Evolutionary conservation across 257 asterid species (phyloP), one percentile per base, ranked within the genome.

Genomic region (Lantana camara): DNA sequence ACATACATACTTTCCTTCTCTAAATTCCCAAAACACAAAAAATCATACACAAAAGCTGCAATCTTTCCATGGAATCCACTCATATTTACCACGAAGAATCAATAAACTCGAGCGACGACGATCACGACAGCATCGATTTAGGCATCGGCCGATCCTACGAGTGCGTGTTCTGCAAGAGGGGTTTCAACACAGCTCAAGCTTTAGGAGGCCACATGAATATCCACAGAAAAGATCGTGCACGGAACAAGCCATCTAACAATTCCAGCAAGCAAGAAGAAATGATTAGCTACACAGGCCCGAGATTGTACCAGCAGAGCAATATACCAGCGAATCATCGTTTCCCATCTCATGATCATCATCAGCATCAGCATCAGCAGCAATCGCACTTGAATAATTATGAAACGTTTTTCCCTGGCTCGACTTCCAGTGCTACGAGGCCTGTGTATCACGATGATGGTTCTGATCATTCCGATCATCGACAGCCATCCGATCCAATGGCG

Each of bases 161-260:
- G 78, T 87, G 97, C 60, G 90, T 85, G 4, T 87, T 79, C 55
- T 90, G 96, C 82, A 81, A 83, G 75, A 68, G 96, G 74, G 97
- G 97, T 0, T 90, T 90, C 91, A 82, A 79, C 38, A 85, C 91
- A 0, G 97, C 97, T 0, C 97, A 90, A 67, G 97, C 97, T 27
- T 77, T 90, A 73, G 97, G 96, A 0, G 96, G 95, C 0, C 96
- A 89, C 75, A 89, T 89, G 96, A 89, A 89, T 32, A 89, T 89
- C 63, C 96, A 89, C 37, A 68, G 96, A 11, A 89, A 89, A 19
- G 85, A 89, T 17, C 79, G 82, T 34, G 75, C 80, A 3, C 61
- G 60, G 46, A 81, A 66, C 38, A 86, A 75, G 45, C 73, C 84
- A n/a, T 52, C 47, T 12, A 11, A 13, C 13, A 72, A 14, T 57